Evolutionary conservation across 371 early-diverging fungal genomes (phyloP).

Genomic region (Mortierella polycephala): DNA sequence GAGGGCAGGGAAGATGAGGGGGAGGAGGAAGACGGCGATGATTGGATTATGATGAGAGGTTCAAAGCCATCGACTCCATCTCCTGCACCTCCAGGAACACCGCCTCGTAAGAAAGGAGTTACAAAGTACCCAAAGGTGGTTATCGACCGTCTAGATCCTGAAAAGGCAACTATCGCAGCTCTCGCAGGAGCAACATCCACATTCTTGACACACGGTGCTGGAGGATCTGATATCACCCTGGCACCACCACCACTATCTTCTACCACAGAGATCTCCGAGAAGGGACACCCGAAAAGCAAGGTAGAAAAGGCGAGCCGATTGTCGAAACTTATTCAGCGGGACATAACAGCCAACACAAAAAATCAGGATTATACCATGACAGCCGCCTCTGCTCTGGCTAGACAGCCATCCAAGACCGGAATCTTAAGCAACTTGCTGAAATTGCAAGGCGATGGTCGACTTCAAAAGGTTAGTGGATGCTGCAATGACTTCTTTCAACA

Average conservation of each 20-base stretch:
- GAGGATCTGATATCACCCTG: constrained; percentile 35
- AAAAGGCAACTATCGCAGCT: not conserved
- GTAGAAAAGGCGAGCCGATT: constrained; percentile 13
- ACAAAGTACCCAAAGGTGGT: constrained; percentile 31
- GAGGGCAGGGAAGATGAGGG: constrained; percentile 9
- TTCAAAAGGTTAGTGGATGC: constrained; percentile 17
- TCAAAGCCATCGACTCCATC: constrained; percentile 10
- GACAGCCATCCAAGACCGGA: constrained; percentile 58
- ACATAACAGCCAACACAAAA: not conserved
- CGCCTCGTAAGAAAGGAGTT: constrained; percentile 24
- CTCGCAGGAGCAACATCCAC: not conserved
- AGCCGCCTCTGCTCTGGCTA: constrained; percentile 9
- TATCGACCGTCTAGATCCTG: constrained; percentile 18
- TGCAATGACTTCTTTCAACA: not conserved
- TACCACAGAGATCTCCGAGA: not conserved
- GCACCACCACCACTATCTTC: not conserved
- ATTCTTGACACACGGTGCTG: constrained; percentile 6
- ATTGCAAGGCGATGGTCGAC: constrained; percentile 40
- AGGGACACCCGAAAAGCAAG: not conserved
- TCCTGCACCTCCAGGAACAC: constrained; percentile 32
- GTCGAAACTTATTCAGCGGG: constrained; percentile 17
- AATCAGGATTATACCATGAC: constrained; percentile 3
- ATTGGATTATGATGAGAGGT: constrained; percentile 8
- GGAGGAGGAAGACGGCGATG: constrained; percentile 9
- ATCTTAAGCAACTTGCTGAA: constrained; percentile 61